Evolutionary conservation across 345 rosid genomes (phyloP).

Genomic region (Citrus unshiu): DNA sequence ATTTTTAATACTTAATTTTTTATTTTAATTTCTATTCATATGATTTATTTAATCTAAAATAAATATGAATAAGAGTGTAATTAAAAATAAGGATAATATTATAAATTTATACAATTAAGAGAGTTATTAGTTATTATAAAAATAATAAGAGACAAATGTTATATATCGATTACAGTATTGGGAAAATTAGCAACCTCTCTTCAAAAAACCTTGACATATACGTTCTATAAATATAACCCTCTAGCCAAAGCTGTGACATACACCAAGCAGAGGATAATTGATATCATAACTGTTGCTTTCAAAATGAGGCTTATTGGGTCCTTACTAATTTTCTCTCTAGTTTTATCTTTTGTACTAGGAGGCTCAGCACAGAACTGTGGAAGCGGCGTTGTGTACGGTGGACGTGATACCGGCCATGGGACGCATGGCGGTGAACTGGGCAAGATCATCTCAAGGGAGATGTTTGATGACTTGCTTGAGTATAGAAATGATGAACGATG

Average conservation of each 20-base stretch:
- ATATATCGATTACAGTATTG: rapidly evolving
- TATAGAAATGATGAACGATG: conserved; percentile 45
- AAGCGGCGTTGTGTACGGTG: conserved; percentile 33
- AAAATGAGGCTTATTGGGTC: conserved; percentile 2
- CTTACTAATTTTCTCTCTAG: conserved; percentile 9
- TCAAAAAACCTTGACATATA: background rate
- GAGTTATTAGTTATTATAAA: too few species aligned
- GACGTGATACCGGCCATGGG: conserved; percentile 34
- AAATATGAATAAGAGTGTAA: too few species aligned
- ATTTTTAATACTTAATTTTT: too few species aligned
- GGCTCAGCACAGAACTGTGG: conserved; percentile 55
- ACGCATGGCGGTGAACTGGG: conserved; percentile 15
- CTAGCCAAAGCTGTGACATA: background rate
- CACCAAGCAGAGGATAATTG: background rate
- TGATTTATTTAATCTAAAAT: too few species aligned
- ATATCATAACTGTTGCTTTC: too few species aligned
- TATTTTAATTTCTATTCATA: too few species aligned
- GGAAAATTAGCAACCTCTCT: too few species aligned
- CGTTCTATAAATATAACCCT: background rate
- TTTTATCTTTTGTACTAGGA: background rate
- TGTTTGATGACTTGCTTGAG: conserved; percentile 40
- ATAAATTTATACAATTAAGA: too few species aligned
- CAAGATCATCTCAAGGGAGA: conserved; percentile 31
- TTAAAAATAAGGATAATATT: too few species aligned
- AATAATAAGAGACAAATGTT: too few species aligned